phyloP scores from a whole-genome alignment of 2,329 filamentous ascomycete species.

The Arthrobotrys sinensis region DNA sequence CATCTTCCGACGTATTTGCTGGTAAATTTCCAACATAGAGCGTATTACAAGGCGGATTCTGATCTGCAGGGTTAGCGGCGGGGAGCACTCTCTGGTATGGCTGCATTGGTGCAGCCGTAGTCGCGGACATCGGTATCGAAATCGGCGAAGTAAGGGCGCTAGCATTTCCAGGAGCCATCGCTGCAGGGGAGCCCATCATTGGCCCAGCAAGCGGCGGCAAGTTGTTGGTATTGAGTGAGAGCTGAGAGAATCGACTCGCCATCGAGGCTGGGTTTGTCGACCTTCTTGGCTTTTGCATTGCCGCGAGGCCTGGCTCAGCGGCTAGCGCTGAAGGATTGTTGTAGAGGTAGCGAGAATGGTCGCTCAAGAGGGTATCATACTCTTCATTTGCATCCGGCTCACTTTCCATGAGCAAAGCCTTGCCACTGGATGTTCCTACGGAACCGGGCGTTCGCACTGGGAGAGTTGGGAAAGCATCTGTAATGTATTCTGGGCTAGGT shows the following conservation, averaged over 20 bases:
- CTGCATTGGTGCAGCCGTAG: conserved; percentile 38
- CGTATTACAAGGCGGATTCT: conserved; percentile 98
- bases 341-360: conserved; percentile 58
- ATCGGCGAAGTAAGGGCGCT: conserved; percentile 57
- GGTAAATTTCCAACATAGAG: conserved; percentile 98
- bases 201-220: conserved; percentile 45
- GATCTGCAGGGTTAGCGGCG: conserved; percentile 91
- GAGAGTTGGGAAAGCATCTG: conserved; percentile 48
- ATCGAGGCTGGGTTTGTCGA: conserved; percentile 57
- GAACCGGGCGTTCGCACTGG: conserved; percentile 44
- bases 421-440: conserved; percentile 54
- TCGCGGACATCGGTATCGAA: conserved; percentile 57
- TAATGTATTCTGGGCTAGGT: conserved; percentile 56
- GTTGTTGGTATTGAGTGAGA: conserved; percentile 60
- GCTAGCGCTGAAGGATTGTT: conserved; percentile 41
- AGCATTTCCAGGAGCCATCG: conserved; percentile 52
- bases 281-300: conserved; percentile 54
- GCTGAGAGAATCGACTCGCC: conserved; percentile 52
- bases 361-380: conserved; percentile 55
- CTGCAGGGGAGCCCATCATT: conserved; percentile 54
- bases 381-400: conserved; percentile 57
- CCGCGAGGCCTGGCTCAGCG: conserved; percentile 33
- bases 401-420: conserved; percentile 61
- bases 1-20: conserved; percentile 92
- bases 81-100: conserved; percentile 71